Conservation (phyloP, 768 basidiomycete species). For the Termitomyces sp. region DNA sequence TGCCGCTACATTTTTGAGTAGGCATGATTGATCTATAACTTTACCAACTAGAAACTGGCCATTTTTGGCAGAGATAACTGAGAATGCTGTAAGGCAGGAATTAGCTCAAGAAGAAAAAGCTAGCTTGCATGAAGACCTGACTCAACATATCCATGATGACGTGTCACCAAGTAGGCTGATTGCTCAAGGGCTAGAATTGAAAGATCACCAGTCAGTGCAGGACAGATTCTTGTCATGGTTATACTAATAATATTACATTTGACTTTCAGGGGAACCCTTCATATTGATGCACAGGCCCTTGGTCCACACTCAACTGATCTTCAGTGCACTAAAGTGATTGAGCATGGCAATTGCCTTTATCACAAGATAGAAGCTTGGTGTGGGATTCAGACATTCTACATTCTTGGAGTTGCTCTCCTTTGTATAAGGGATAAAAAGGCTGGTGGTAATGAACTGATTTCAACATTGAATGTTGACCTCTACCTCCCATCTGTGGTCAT, state of each 20-base stretch:
- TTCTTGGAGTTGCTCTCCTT: conserved; percentile 12
- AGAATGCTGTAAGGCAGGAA: conserved; percentile 4
- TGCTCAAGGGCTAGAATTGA: conserved; percentile 10
- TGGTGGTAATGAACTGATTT: neutral
- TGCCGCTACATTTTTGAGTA: neutral
- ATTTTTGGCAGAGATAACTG: conserved; percentile 1
- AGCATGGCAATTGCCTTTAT: conserved; percentile 15
- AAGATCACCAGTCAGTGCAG: neutral
- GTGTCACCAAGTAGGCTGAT: conserved; percentile 18
- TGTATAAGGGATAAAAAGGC: neutral
- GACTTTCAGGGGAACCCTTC: too few species aligned
- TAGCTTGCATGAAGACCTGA: neutral
- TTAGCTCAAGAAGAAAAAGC: conserved; percentile 8
- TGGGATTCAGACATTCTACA: conserved; percentile 21
- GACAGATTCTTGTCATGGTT: too few species aligned
- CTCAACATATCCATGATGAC: conserved; percentile 3
- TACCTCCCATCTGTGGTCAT: too few species aligned
- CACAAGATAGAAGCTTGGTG: conserved; percentile 22
- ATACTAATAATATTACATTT: too few species aligned
- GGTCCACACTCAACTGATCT: conserved; percentile 23
- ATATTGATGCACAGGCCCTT: conserved; percentile 9
- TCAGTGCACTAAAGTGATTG: conserved; percentile 22
- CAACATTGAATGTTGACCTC: neutral
- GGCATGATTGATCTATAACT: neutral
- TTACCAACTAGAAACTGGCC: neutral